Percentiles rank a stretch among this genome's conserved stretches.
These are phyloP conservation scores for Pythium phragmiticola DNA, from an alignment of 352 stramenopile species.

Conservation along the genomic window DNA sequence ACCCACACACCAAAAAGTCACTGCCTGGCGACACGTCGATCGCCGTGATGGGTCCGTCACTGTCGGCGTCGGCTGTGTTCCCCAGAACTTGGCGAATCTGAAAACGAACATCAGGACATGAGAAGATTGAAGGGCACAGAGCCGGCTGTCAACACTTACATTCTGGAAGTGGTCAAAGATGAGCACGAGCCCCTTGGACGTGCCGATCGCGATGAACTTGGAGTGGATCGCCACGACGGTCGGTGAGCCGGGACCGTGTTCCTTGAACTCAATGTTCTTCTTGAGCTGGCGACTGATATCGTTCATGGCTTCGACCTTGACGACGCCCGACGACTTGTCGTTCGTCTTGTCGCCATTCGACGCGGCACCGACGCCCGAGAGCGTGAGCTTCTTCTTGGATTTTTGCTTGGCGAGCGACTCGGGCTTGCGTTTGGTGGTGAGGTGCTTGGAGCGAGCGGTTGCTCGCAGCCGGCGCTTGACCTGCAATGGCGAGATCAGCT, in stretches of 20 bases:
- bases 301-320: conserved; percentile 90
- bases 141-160: conserved; percentile 35
- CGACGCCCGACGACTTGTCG: conserved; percentile 64
- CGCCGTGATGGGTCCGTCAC: conserved; percentile 78
- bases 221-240: conserved; percentile 94
- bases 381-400: conserved; percentile 48
- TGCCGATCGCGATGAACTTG: conserved; percentile 97
- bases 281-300: conserved; percentile 86
- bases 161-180: conserved; percentile 98
- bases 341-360: conserved; percentile 31
- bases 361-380: conserved; percentile 26
- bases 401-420: conserved; percentile 30
- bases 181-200: conserved; percentile 92
- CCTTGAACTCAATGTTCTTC: conserved; percentile 92
- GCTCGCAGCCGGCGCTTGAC: conserved; percentile 76
- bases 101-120: conserved; percentile 7
- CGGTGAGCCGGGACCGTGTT: conserved; percentile 88
- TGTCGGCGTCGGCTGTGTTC: conserved; percentile 74
- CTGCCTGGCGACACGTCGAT: conserved; percentile 87
- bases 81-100: conserved; percentile 87
- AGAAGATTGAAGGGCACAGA: background rate
- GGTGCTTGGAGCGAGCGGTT: conserved; percentile 55
- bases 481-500: conserved; percentile 79
- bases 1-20: conserved; percentile 92
- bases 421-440: conserved; percentile 35